phyloP scores from a whole-genome alignment of 208 protist species.

The Acanthamoeba sp. region DNA sequence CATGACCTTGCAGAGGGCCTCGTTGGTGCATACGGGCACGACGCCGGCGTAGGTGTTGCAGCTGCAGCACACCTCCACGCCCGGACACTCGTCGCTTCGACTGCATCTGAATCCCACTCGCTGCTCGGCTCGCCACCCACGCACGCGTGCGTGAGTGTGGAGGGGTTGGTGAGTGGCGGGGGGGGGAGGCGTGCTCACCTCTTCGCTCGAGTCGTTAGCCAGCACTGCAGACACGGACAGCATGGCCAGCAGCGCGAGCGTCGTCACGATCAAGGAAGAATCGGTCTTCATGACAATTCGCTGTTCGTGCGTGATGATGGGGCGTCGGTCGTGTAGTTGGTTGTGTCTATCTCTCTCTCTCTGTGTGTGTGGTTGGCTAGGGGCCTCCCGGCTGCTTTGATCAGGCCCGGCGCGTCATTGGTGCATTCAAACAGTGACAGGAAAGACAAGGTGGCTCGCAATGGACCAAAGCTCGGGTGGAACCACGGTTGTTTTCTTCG shows the following conservation, averaged over 20 bases:
- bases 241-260: background rate
- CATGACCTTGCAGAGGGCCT: background rate
- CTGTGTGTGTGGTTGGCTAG: no score
- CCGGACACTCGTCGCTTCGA: background rate
- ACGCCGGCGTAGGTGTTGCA: slow-evolving; percentile 44
- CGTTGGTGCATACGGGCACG: slow-evolving; percentile 27
- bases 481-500: no score
- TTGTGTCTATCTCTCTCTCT: no score
- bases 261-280: no score
- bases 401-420: no score
- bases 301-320: no score
- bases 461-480: no score
- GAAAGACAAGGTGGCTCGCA: no score
- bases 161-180: background rate
- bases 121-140: background rate
- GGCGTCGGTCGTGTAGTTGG: no score
- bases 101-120: background rate
- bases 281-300: no score
- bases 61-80: background rate
- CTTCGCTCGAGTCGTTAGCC: background rate
- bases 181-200: background rate
- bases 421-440: no score
- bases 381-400: no score
- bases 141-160: background rate
- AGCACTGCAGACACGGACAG: background rate